Evolutionary conservation across 2,329 filamentous ascomycete genomes (phyloP).

Genomic region (Curvularia verruculosa): DNA sequence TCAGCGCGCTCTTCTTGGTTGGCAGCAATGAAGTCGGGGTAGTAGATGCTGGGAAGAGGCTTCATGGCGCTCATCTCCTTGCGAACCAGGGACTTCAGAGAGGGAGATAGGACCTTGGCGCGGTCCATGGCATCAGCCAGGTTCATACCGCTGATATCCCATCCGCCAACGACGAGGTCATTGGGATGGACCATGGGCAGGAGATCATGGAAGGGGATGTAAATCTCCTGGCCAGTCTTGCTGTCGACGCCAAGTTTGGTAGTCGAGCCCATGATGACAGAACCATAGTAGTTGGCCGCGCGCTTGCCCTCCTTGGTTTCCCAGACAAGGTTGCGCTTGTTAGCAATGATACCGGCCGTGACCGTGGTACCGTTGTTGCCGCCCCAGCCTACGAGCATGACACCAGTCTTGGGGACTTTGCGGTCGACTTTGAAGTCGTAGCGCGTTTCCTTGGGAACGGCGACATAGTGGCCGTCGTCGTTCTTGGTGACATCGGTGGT

Average conservation of each 20-base stretch:
- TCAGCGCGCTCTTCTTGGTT: conserved; percentile 98
- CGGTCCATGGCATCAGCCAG: conserved; percentile 93
- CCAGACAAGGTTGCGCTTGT: conserved; percentile 85
- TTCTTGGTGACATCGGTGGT: conserved; percentile 81
- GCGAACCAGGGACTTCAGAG: conserved; percentile 83
- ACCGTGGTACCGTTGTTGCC: conserved; percentile 99
- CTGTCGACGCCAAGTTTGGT: conserved; percentile 92
- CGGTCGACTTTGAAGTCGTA: conserved; percentile 99
- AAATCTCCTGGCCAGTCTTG: conserved; percentile 85
- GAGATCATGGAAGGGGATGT: conserved; percentile 93
- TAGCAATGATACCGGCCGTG: conserved; percentile 95
- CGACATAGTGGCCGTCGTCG: conserved; percentile 77
- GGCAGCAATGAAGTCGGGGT: conserved; percentile 98
- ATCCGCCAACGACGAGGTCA: conserved; percentile 91
- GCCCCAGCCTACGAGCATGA: conserved; percentile 98
- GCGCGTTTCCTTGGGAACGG: conserved; percentile 82
- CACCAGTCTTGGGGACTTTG: conserved; percentile 87
- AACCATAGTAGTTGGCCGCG: conserved; percentile 96
- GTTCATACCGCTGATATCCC: conserved; percentile 95
- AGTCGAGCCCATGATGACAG: conserved; percentile 94
- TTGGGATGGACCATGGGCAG: conserved; percentile 98
- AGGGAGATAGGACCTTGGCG: conserved; percentile 92
- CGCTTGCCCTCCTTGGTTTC: conserved; percentile 89
- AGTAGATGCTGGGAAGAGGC: conserved; percentile 94
- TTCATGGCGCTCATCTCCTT: conserved; percentile 92